Evolutionary conservation across 78 protist genomes (phyloP).

Genomic region (Guillardia theta): DNA sequence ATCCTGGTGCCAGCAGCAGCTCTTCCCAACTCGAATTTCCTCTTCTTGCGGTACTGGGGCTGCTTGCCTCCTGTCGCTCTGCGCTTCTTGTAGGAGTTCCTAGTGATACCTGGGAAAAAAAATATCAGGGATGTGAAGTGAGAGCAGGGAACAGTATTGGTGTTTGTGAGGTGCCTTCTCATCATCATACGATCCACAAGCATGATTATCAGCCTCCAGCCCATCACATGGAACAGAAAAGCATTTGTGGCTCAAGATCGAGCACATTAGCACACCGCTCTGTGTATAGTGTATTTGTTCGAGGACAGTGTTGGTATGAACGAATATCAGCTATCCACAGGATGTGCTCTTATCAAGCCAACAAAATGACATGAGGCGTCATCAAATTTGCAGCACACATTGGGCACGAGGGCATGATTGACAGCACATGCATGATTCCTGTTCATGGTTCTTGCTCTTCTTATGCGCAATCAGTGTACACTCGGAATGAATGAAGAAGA

Average conservation of each 20-base stretch:
- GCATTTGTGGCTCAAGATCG: background rate
- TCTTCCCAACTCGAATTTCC: slow-evolving; percentile 94
- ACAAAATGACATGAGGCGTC: too few species aligned
- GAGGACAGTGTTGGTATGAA: too few species aligned
- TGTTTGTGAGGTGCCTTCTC: background rate
- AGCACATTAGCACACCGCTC: background rate
- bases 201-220: background rate
- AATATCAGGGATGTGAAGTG: background rate
- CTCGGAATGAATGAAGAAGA: too few species aligned
- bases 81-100: slow-evolving; percentile 86
- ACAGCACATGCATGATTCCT: too few species aligned
- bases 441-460: too few species aligned
- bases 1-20: slow-evolving; percentile 95
- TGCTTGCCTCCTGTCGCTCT: slow-evolving; percentile 87
- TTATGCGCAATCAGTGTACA: too few species aligned
- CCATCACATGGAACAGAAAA: background rate
- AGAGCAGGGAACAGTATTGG: background rate
- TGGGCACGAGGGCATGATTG: too few species aligned
- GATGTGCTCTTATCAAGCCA: too few species aligned
- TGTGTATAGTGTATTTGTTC: too few species aligned
- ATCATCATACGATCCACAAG: background rate
- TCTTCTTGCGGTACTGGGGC: slow-evolving; percentile 79
- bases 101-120: slow-evolving; percentile 70
- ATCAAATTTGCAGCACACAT: too few species aligned
- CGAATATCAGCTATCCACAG: too few species aligned